Conservation (phyloP, 139 green algal genomes). For the Chlamydomonas asymmetrica region DNA sequence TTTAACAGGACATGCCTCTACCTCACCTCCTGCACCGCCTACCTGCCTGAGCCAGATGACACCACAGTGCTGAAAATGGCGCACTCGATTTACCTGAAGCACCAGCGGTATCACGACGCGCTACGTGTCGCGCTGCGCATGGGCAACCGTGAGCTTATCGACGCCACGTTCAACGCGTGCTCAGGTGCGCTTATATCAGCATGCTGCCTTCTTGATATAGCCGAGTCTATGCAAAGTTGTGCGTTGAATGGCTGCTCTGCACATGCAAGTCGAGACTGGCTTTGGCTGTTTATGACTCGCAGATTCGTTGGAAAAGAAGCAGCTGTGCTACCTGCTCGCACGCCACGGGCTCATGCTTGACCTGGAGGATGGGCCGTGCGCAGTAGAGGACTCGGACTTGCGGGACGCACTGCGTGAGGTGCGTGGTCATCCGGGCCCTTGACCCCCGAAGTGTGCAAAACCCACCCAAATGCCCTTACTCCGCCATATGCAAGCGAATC, state of each 20-base stretch:
- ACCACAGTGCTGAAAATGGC: constrained; percentile 72
- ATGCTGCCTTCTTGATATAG: neutral
- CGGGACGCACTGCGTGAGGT: constrained; percentile 66
- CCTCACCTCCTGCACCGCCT: constrained; percentile 83
- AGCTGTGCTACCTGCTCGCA: constrained; percentile 93
- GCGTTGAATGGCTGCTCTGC: neutral
- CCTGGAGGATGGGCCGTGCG: constrained; percentile 77
- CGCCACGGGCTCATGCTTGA: constrained; percentile 52
- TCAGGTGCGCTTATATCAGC: neutral
- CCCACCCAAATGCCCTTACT: no score
- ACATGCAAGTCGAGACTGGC: constrained; percentile 24
- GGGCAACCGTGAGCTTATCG: constrained; percentile 41
- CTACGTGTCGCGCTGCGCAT: constrained; percentile 73
- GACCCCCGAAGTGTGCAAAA: no score
- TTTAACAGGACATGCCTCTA: constrained; percentile 93
- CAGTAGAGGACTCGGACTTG: constrained; percentile 69
- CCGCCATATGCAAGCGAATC: no score
- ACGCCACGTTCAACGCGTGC: constrained; percentile 56
- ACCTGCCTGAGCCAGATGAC: constrained; percentile 95
- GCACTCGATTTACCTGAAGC: constrained; percentile 81
- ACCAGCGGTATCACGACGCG: constrained; percentile 71
- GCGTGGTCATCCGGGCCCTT: no score
- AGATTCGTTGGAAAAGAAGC: constrained; percentile 82
- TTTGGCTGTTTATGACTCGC: constrained; percentile 43
- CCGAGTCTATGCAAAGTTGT: no score